Percentiles rank a stretch among this genome's conserved stretches.
Evolutionary conservation across 371 early-diverging fungal genomes (phyloP).

Genomic region (Haplosporangium sp.): DNA sequence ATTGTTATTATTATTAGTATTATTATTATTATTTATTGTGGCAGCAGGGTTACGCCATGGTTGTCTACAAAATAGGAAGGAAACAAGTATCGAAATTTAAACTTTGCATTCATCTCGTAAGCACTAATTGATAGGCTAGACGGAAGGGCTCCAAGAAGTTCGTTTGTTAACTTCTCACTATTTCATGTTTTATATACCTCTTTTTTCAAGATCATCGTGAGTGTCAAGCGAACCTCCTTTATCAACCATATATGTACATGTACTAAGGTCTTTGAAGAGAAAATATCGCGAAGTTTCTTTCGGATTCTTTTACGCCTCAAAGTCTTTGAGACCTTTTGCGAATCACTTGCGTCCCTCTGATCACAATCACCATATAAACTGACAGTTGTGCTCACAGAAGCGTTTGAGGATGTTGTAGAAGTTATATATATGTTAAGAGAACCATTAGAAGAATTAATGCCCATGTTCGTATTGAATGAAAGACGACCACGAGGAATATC

Average conservation of each 20-base stretch:
- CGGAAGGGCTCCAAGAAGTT: too few species aligned
- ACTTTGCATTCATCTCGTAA: too few species aligned
- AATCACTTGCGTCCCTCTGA: not conserved
- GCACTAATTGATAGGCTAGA: too few species aligned
- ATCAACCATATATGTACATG: too few species aligned
- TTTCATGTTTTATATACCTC: too few species aligned
- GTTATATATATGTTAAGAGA: not conserved
- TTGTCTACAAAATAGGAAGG: too few species aligned
- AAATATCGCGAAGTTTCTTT: not conserved
- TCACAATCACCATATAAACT: not conserved
- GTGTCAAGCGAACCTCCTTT: not conserved
- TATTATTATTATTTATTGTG: too few species aligned
- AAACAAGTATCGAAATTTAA: too few species aligned
- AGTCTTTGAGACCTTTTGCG: not conserved
- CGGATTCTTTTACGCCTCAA: not conserved
- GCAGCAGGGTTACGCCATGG: too few species aligned
- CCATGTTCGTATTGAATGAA: not conserved
- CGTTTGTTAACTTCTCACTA: too few species aligned
- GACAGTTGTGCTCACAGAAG: not conserved
- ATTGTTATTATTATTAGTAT: too few species aligned
- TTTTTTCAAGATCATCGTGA: too few species aligned
- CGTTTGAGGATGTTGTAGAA: not conserved
- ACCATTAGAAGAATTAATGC: not conserved
- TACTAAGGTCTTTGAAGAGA: not conserved
- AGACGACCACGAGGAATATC: conserved; percentile 17